A percentile compares a stretch with the other conserved stretches of the same genome.
These are phyloP conservation scores for Parasitella parasitica DNA, from an alignment of 371 early-diverging fungal genomes.

Conservation along the genomic window DNA sequence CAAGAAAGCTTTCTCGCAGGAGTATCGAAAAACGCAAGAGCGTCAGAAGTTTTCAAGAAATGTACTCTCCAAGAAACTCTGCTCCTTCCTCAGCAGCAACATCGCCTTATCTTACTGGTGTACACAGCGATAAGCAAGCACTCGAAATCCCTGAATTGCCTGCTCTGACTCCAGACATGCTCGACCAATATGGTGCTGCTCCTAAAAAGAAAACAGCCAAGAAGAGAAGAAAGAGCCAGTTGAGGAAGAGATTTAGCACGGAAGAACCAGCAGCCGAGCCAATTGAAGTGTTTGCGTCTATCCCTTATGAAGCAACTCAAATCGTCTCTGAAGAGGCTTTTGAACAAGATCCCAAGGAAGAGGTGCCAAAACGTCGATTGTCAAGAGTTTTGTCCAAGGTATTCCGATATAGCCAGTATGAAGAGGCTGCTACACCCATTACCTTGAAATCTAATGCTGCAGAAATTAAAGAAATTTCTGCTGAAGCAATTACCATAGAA, in stretches of 20 bases:
- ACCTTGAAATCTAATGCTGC: too few species aligned
- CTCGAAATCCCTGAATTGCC: slow-evolving; percentile 21
- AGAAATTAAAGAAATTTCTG: background rate
- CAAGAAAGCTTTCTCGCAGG: slow-evolving; percentile 23
- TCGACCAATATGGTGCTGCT: background rate
- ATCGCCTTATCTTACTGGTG: slow-evolving; percentile 9
- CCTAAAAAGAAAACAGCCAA: background rate
- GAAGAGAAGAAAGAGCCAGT: slow-evolving; percentile 4
- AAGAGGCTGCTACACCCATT: too few species aligned
- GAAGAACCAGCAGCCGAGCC: background rate
- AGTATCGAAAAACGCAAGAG: slow-evolving; percentile 33
- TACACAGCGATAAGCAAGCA: background rate
- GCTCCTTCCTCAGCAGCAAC: slow-evolving; percentile 15
- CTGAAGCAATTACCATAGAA: background rate
- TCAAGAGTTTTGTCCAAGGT: slow-evolving; percentile 17
- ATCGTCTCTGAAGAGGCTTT: background rate
- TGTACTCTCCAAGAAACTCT: slow-evolving; percentile 5
- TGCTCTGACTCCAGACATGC: slow-evolving; percentile 1
- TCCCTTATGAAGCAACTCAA: slow-evolving; percentile 39
- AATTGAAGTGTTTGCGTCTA: slow-evolving; percentile 31
- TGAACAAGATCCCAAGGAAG: background rate
- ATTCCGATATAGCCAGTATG: background rate
- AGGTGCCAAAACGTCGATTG: slow-evolving; percentile 9
- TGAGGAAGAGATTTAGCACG: background rate
- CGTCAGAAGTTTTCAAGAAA: slow-evolving; percentile 23